Evolutionary conservation across 805 yeast species (phyloP).

Genomic region (Dipodascopsis uninucleata): DNA sequence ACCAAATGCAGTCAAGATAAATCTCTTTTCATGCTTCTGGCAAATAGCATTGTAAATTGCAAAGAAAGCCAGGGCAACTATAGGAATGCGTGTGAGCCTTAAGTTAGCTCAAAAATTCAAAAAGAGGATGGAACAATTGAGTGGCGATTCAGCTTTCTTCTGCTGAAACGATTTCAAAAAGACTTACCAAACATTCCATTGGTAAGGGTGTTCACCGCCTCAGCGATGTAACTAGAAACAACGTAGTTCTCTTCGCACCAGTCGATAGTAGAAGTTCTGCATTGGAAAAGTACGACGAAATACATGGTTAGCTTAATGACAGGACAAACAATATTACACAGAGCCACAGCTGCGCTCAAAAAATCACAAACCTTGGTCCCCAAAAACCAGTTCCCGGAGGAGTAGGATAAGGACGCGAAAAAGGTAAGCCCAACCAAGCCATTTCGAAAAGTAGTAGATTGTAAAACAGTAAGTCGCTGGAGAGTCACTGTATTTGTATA

Average conservation of each 20-base stretch:
- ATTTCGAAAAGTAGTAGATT: too few species aligned
- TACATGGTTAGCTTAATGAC: conserved; percentile 1
- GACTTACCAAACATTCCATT: conserved; percentile 50
- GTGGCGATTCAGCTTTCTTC: not conserved
- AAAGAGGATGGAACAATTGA: too few species aligned
- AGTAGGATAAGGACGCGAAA: conserved; percentile 48
- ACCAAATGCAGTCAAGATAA: conserved; percentile 67
- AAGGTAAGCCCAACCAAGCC: too few species aligned
- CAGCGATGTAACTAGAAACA: conserved; percentile 80
- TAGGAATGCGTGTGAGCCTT: conserved; percentile 4
- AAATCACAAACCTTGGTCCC: conserved; percentile 46
- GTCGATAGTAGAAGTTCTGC: conserved; percentile 82
- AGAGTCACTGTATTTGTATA: too few species aligned
- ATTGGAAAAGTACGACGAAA: not conserved
- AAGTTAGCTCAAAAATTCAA: not conserved
- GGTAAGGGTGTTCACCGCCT: conserved; percentile 81
- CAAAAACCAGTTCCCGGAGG: conserved; percentile 60
- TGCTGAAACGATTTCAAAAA: not conserved
- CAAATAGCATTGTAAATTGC: conserved; percentile 58
- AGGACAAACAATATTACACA: not conserved
- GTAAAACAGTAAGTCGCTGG: too few species aligned
- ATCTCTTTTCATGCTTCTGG: conserved; percentile 66
- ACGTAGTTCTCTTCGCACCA: conserved; percentile 99
- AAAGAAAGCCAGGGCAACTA: conserved; percentile 52
- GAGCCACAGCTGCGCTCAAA: not conserved